Base-by-base conservation (phyloP, 2,329 filamentous ascomycete genomes). In the Akanthomyces lecanii region DNA sequence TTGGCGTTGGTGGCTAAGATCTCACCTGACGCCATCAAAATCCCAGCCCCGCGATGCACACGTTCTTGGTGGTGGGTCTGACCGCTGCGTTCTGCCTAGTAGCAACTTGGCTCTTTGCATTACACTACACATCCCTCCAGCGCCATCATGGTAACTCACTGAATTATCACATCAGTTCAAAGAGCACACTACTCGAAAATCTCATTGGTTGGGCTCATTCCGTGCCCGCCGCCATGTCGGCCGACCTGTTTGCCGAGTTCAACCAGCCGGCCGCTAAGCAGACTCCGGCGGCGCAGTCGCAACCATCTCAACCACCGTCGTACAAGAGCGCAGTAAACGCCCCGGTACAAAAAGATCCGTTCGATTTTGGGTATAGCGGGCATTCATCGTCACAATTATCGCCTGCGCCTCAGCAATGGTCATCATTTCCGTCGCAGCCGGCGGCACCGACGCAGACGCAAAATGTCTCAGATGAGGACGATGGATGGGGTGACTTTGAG, bases 401-500 rank as follows among this genome's bases (percentile, higher is more conserved):
- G 14, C 63, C 65, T 16, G 65, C 68, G 12, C 65, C 66, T 14
- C 71, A 73, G 51, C 68, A 70, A 67, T 77, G 76, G 73, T 67
- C 72, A 23, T 65, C 71, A 5, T 69, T 71, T n/a, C 72, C 16
- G 65, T 50, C 42, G 56, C 28, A 54, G 28, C 45, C 66, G 36
- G 65, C 66, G 61, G 61, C 66, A 38, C 42, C 42, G n/a, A 47
- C 21, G 63, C 66, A 56, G 51, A 11, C 63, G 42, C 52, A 55
- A 10, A 61, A 53, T 33, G 28, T 65, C 33, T 56, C 70, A 42
- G 83, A 83, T 3, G 82, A 86, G 8, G 85, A 88, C 61, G 85
- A 88, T 69, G 84, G 80, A 33, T 89, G 87, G 82, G 87, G 87
- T 0, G 87, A 89, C 62, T 90, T 90, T 69, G 86, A 89, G 72